phyloP scores from a whole-genome alignment of 768 basidiomycete species.

The Rhodotorula kratochvilovae region DNA sequence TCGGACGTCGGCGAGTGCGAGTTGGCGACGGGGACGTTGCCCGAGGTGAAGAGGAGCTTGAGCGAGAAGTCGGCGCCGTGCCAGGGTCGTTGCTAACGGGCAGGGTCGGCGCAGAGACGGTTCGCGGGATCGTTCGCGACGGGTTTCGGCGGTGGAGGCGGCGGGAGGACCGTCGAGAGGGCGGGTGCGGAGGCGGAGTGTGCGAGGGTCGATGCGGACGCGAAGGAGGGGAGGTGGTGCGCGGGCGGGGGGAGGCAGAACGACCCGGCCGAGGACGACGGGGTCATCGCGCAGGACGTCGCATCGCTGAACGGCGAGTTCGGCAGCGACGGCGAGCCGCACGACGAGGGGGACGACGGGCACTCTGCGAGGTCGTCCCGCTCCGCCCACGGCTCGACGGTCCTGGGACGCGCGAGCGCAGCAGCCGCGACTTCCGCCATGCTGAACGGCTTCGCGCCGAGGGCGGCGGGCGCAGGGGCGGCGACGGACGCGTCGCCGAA shows the following conservation, averaged over 20 bases:
- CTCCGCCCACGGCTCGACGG: conserved; percentile 33
- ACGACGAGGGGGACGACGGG: conserved; percentile 27
- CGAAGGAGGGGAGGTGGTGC: conserved; percentile 6
- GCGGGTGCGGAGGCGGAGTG: neutral
- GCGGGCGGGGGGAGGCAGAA: conserved; percentile 29
- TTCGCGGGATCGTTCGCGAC: neutral
- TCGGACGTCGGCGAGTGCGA: neutral
- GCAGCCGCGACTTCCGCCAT: conserved; percentile 30
- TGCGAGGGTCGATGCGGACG: neutral
- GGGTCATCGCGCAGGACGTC: conserved; percentile 39
- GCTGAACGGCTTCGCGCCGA: conserved; percentile 23
- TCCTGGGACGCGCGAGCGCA: conserved; percentile 25
- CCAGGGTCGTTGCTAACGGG: conserved; percentile 24
- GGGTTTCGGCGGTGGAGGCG: conserved; percentile 22
- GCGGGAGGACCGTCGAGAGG: conserved; percentile 1
- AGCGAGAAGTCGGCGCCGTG: conserved; percentile 34
- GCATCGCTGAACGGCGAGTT: conserved; percentile 27
- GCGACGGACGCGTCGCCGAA: neutral
- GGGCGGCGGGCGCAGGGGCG: neutral
- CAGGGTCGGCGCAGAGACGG: conserved; percentile 10
- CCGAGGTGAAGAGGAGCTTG: conserved; percentile 35
- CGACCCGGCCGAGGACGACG: conserved; percentile 31
- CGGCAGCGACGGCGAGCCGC: conserved; percentile 15
- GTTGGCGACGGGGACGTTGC: neutral
- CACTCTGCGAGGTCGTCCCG: conserved; percentile 26